Percentiles rank a stretch among this genome's conserved stretches.
Evolutionary conservation across 108 stramenopile genomes (phyloP).

Genomic region (Conticribra guillardii): DNA sequence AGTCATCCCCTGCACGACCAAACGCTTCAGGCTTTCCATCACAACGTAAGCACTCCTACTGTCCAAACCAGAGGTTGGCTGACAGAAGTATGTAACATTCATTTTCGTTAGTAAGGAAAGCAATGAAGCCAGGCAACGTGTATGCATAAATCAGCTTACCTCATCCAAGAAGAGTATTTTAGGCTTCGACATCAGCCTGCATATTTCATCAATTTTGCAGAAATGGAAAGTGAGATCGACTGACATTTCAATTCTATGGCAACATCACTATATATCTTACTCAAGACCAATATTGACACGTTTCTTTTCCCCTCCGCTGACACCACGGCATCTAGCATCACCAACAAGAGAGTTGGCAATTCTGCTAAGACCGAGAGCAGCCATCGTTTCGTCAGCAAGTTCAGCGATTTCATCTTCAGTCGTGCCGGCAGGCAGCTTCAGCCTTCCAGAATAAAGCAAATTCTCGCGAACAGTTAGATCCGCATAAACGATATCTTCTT

Average conservation of each 20-base stretch:
- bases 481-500: conserved; percentile 67
- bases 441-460: conserved; percentile 53
- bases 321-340: conserved; percentile 59
- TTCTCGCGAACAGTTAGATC: conserved; percentile 74
- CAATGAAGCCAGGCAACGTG: too few species aligned
- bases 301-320: conserved; percentile 69
- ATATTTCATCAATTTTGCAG: too few species aligned
- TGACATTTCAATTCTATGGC: too few species aligned
- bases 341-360: conserved; percentile 71
- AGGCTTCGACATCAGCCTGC: conserved; percentile 63
- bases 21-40: conserved; percentile 46
- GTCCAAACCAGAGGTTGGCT: conserved; percentile 43
- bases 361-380: conserved; percentile 62
- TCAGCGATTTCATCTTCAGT: conserved; percentile 50
- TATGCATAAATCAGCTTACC: conserved; percentile 39
- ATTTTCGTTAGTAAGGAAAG: conserved; percentile 10
- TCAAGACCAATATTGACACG: conserved; percentile 74
- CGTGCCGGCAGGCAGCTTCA: conserved; percentile 49
- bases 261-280: too few species aligned
- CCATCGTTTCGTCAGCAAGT: conserved; percentile 60
- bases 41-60: conserved; percentile 54
- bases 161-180: conserved; percentile 59
- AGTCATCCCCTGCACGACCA: conserved; percentile 60
- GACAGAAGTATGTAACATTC: neutral
- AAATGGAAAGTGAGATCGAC: too few species aligned